phyloP scores from a whole-genome alignment of 2,329 filamentous ascomycete species.

The Ascochyta viciae-villosae region DNA sequence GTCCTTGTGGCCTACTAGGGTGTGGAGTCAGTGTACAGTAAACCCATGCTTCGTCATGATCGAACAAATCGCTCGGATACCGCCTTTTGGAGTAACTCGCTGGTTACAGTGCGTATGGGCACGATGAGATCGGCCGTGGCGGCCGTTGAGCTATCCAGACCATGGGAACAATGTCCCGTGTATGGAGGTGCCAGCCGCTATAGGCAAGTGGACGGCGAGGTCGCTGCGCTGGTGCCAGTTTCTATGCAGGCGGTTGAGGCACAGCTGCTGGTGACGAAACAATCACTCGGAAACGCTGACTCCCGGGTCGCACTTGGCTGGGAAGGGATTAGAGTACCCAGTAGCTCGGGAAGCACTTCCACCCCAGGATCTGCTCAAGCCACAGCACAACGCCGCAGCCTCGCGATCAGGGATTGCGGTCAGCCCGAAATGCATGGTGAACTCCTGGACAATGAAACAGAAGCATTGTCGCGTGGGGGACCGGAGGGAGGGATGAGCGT shows the following conservation, averaged over 20 bases:
- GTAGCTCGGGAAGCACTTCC: constrained; percentile 8
- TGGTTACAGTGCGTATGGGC: constrained; percentile 7
- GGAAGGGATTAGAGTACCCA: neutral
- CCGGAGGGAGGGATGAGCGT: neutral
- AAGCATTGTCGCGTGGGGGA: constrained; percentile 13
- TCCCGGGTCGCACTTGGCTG: constrained; percentile 28
- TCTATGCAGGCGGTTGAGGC: constrained; percentile 17
- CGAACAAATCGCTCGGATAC: constrained; percentile 1
- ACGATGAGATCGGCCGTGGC: constrained; percentile 28
- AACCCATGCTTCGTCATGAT: neutral
- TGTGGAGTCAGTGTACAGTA: constrained; percentile 19
- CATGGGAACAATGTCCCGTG: constrained; percentile 11
- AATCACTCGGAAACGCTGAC: constrained; percentile 25
- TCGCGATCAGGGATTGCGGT: constrained; percentile 9
- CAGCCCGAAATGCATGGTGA: neutral
- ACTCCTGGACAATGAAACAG: neutral
- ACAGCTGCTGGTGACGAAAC: constrained; percentile 19
- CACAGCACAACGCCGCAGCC: constrained; percentile 17
- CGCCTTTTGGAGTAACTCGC: constrained; percentile 17
- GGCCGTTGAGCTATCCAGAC: constrained; percentile 31
- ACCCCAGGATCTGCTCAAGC: constrained; percentile 17
- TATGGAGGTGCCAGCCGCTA: constrained; percentile 15
- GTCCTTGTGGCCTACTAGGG: constrained; percentile 1
- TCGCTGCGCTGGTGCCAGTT: constrained; percentile 30
- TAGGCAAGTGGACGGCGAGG: constrained; percentile 32